phyloP scores from a whole-genome alignment of 2,329 filamentous ascomycete species.

The Fusarium coicis region DNA sequence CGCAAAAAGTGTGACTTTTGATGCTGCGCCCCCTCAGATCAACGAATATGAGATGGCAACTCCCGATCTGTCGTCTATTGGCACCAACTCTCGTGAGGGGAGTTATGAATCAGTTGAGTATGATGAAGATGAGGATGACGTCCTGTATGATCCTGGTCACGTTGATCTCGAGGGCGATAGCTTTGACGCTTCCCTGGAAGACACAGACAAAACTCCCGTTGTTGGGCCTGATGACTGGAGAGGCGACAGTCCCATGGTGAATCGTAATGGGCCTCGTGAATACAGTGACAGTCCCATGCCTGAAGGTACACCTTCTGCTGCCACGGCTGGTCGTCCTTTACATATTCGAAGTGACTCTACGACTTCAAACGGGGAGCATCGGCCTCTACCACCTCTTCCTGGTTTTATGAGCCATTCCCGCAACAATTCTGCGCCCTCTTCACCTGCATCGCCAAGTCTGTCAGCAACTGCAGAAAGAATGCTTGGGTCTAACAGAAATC shows the following conservation, averaged over 20 bases:
- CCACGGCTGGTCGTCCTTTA: constrained; percentile 62
- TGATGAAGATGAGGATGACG: constrained; percentile 75
- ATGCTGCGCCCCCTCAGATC: constrained; percentile 89
- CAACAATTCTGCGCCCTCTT: constrained; percentile 58
- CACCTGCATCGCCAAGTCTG: constrained; percentile 69
- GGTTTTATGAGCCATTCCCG: constrained; percentile 58
- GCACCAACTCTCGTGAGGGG: constrained; percentile 88
- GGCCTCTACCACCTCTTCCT: constrained; percentile 88
- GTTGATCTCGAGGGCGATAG: constrained; percentile 75
- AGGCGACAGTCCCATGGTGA: constrained; percentile 69
- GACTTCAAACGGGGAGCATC: constrained; percentile 81
- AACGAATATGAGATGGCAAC: constrained; percentile 99
- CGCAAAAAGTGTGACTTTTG: constrained; percentile 97
- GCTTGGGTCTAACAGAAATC: constrained; percentile 71
- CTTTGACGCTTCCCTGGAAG: constrained; percentile 94
- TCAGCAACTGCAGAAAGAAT: constrained; percentile 79
- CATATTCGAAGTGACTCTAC: constrained; percentile 76
- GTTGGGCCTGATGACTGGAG: constrained; percentile 98
- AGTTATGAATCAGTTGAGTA: constrained; percentile 90
- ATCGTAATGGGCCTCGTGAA: constrained; percentile 40
- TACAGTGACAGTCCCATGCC: constrained; percentile 79
- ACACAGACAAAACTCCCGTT: constrained; percentile 96
- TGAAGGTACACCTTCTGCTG: constrained; percentile 56
- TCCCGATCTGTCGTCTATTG: constrained; percentile 91
- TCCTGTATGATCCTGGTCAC: constrained; percentile 64